Conservation (phyloP, 306 rosid genomes). For the Cicer pinnatifidum region DNA sequence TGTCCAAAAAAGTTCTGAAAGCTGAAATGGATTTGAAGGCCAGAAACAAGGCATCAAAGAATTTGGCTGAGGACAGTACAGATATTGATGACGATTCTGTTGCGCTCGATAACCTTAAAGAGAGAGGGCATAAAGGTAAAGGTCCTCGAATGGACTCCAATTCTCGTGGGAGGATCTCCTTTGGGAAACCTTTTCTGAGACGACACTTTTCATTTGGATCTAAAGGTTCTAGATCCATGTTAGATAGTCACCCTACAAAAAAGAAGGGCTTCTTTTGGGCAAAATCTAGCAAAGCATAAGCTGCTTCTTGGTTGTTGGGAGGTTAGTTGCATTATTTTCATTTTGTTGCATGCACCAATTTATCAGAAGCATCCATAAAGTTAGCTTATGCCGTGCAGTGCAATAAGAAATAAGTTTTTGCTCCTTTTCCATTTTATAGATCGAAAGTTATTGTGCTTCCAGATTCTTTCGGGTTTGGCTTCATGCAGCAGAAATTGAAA, state of each 20-base stretch:
- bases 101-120: constrained; percentile 56
- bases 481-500: constrained; percentile 30
- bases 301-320: constrained; percentile 50
- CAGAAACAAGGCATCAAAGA: constrained; percentile 65
- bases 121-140: constrained; percentile 53
- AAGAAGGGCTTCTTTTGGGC: constrained; percentile 99
- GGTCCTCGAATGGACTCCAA: constrained; percentile 65
- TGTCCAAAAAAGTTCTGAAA: constrained; percentile 75
- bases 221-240: constrained; percentile 61
- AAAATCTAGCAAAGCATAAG: constrained; percentile 74
- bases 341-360: constrained; percentile 33
- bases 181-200: constrained; percentile 75
- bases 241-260: constrained; percentile 64
- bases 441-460: constrained; percentile 18
- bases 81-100: constrained; percentile 65
- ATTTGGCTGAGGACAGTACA: constrained; percentile 56
- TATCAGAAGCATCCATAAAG: constrained; percentile 28
- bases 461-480: constrained; percentile 28
- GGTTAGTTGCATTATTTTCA: constrained; percentile 43
- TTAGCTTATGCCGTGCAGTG: constrained; percentile 33
- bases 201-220: constrained; percentile 91
- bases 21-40: constrained; percentile 83
- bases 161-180: constrained; percentile 77
- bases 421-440: constrained; percentile 24
- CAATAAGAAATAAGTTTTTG: neutral